Evolutionary conservation across 2,329 filamentous ascomycete genomes (phyloP).

Genomic region (Colletotrichum sp.): DNA sequence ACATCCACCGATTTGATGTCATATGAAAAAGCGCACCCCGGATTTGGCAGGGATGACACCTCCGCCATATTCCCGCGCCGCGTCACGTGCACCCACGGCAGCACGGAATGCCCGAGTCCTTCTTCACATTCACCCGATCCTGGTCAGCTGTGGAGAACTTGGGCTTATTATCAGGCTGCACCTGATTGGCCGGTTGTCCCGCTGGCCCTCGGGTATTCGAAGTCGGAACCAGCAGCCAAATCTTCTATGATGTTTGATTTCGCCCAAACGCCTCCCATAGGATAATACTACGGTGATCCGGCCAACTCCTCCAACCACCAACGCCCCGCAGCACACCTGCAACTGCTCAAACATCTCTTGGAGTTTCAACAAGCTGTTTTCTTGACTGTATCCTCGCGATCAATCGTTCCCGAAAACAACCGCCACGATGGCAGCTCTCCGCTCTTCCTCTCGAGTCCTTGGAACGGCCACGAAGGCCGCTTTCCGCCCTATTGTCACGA

Average conservation of each 20-base stretch:
- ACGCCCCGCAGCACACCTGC: neutral
- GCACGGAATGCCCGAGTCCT: neutral
- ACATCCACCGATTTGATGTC: constrained; percentile 1
- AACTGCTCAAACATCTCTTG: neutral
- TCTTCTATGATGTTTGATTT: constrained; percentile 15
- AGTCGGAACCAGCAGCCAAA: neutral
- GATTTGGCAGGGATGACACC: neutral
- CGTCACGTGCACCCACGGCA: neutral
- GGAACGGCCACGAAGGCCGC: constrained; percentile 46
- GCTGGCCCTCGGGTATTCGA: neutral
- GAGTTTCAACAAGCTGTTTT: neutral
- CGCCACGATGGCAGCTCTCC: constrained; percentile 64
- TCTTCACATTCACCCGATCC: neutral
- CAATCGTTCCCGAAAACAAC: neutral
- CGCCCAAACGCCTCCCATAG: constrained; percentile 12
- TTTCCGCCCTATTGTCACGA: constrained; percentile 45
- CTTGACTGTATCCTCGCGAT: neutral
- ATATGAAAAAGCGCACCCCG: neutral
- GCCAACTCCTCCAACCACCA: neutral
- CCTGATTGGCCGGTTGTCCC: neutral
- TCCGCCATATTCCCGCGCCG: neutral
- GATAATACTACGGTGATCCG: neutral
- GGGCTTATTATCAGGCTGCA: neutral
- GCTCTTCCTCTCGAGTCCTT: constrained; percentile 60
- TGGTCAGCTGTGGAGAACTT: neutral